Percentiles rank a stretch among this genome's conserved stretches.
Conservation (phyloP, 768 basidiomycete species). For the Boletus rubescentipes region DNA sequence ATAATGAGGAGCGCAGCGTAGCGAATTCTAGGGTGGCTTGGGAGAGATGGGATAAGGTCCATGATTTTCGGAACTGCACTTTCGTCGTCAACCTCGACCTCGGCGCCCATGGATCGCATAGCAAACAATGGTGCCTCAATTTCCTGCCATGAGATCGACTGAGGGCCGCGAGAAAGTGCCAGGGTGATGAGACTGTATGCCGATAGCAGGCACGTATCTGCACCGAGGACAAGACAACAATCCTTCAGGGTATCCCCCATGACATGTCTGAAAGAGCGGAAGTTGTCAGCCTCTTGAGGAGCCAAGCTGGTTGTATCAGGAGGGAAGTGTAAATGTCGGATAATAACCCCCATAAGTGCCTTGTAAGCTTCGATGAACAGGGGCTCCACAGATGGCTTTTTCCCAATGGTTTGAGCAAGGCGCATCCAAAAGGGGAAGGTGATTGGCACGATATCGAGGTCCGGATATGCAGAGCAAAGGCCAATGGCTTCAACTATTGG, state of each 20-base stretch:
- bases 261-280: constrained; percentile 92
- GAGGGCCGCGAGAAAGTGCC: constrained; percentile 62
- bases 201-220: constrained; percentile 77
- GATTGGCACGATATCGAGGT: constrained; percentile 95
- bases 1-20: constrained; percentile 96
- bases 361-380: constrained; percentile 82
- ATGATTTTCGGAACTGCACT: constrained; percentile 93
- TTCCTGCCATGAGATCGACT: constrained; percentile 84
- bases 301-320: constrained; percentile 60
- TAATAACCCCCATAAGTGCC: constrained; percentile 81
- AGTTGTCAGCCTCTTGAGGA: constrained; percentile 89
- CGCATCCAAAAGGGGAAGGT: constrained; percentile 99
- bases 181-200: constrained; percentile 78
- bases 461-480: constrained; percentile 86
- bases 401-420: constrained; percentile 85
- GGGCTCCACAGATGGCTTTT: constrained; percentile 68
- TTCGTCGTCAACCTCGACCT: constrained; percentile 80
- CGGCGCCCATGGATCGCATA: constrained; percentile 97
- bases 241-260: constrained; percentile 99
- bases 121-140: constrained; percentile 97
- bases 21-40: constrained; percentile 85
- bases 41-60: constrained; percentile 88
- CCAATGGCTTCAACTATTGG: constrained; percentile 95
- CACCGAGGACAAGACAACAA: constrained; percentile 91
- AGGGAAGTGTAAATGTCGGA: constrained; percentile 90